A percentile compares a stretch with the other conserved stretches of the same genome.
Conservation (phyloP, 352 stramenopile genomes). For the Globisporangium cystogenes region DNA sequence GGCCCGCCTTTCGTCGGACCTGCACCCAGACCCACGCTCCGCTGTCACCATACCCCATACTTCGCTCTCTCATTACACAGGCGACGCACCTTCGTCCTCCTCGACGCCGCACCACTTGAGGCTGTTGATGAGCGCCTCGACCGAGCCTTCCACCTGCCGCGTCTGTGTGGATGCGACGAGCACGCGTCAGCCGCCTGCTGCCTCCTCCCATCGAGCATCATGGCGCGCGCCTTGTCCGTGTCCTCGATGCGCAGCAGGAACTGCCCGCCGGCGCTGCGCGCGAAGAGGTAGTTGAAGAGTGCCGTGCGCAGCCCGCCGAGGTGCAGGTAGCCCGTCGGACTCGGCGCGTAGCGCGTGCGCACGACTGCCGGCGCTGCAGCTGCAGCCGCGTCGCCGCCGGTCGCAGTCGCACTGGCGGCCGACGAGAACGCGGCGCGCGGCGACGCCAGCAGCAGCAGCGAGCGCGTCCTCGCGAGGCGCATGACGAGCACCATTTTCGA, state of each 20-base stretch:
- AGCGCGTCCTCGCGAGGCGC: neutral
- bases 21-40: conserved; percentile 9
- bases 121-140: conserved; percentile 81
- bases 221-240: conserved; percentile 85
- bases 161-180: conserved; percentile 25
- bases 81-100: conserved; percentile 92
- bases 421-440: neutral
- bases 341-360: conserved; percentile 86
- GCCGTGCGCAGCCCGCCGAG: conserved; percentile 88
- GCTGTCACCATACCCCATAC: too few relatives aligned
- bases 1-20: conserved; percentile 86
- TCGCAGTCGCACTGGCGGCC: neutral
- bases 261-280: conserved; percentile 70
- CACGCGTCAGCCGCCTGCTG: neutral
- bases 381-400: neutral
- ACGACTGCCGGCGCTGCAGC: conserved; percentile 18
- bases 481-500: neutral
- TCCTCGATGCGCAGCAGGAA: conserved; percentile 93
- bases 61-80: neutral
- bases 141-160: conserved; percentile 79
- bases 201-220: too few relatives aligned
- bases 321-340: conserved; percentile 88
- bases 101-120: conserved; percentile 94
- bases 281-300: conserved; percentile 92
- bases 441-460: neutral